Percentiles rank a stretch among this genome's conserved stretches.
Conservation (phyloP, 2,329 filamentous ascomycete genomes). For the Pseudocercospora musae region DNA sequence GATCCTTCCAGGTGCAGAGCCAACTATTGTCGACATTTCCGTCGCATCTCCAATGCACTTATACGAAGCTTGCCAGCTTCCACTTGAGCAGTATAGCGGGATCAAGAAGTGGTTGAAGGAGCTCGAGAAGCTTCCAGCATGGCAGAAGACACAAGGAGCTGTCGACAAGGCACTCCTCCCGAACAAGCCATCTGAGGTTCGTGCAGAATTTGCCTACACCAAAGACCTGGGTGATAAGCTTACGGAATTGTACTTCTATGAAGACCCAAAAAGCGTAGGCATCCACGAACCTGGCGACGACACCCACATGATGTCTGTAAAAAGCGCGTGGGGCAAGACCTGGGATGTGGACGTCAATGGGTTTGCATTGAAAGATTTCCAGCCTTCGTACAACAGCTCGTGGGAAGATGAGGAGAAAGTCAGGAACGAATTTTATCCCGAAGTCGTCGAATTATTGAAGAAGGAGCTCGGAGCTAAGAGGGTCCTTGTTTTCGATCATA, state of each 20-base stretch:
- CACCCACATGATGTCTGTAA: conserved; percentile 39
- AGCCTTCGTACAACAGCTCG: conserved; percentile 1
- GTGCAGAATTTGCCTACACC: conserved; percentile 47
- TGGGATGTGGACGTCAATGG: conserved; percentile 48
- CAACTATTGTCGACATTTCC: conserved; percentile 44
- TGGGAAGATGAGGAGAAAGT: conserved; percentile 46
- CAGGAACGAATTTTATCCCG: conserved; percentile 44
- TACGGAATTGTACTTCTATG: conserved; percentile 43
- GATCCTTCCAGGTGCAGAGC: conserved; percentile 35
- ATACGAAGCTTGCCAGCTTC: conserved; percentile 34
- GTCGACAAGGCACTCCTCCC: conserved; percentile 40
- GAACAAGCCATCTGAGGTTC: conserved; percentile 34
- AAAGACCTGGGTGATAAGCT: conserved; percentile 41
- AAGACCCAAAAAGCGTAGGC: conserved; percentile 38
- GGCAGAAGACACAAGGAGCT: conserved; percentile 41
- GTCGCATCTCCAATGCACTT: conserved; percentile 42
- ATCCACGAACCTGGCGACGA: conserved; percentile 44
- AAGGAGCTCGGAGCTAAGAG: conserved; percentile 43
- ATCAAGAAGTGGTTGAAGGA: conserved; percentile 41
- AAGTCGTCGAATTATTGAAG: conserved; percentile 48
- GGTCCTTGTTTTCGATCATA: conserved; percentile 52
- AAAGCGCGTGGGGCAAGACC: conserved; percentile 43
- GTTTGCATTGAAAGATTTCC: conserved; percentile 45
- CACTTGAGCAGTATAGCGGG: conserved; percentile 40
- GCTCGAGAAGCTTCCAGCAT: conserved; percentile 38